Evolutionary conservation across 2,329 filamentous ascomycete species (phyloP).

Genomic region (Stagonosporopsis vannaccii): DNA sequence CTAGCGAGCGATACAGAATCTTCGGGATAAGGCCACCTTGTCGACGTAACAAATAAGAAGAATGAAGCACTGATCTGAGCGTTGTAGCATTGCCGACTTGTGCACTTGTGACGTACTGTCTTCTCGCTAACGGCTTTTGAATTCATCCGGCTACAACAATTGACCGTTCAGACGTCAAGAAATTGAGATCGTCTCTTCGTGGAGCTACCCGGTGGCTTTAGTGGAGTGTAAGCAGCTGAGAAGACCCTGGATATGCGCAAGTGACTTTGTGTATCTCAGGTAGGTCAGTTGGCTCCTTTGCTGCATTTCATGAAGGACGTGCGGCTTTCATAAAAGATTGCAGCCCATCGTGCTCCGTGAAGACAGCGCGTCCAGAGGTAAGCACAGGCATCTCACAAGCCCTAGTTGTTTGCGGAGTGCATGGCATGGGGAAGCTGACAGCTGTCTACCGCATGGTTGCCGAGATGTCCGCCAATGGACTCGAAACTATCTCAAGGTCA

Average conservation of each 20-base stretch:
- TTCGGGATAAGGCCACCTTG: not conserved
- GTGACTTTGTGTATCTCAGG: not conserved
- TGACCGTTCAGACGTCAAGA: not conserved
- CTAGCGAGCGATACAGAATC: not conserved
- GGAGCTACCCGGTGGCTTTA: not conserved
- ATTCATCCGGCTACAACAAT: not conserved
- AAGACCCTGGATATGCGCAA: not conserved
- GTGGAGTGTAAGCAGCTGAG: not conserved
- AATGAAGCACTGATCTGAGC: not conserved
- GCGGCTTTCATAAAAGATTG: not conserved
- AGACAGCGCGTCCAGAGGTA: not conserved
- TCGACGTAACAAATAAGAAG: not conserved
- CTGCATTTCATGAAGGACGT: not conserved
- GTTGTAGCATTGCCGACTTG: not conserved
- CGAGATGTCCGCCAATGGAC: slow-evolving; percentile 8
- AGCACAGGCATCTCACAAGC: not conserved
- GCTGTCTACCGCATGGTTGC: slow-evolving; percentile 10
- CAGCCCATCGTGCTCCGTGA: not conserved
- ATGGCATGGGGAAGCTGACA: not conserved
- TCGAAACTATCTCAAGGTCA: slow-evolving; percentile 10
- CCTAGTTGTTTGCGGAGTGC: not conserved
- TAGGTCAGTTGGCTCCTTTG: not conserved
- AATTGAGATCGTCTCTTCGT: slow-evolving; percentile 8
- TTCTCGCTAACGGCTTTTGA: not conserved
- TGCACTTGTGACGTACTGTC: not conserved